These are phyloP conservation scores for Bullera alba DNA, from an alignment of 768 basidiomycete species.

Conservation along the genomic window DNA sequence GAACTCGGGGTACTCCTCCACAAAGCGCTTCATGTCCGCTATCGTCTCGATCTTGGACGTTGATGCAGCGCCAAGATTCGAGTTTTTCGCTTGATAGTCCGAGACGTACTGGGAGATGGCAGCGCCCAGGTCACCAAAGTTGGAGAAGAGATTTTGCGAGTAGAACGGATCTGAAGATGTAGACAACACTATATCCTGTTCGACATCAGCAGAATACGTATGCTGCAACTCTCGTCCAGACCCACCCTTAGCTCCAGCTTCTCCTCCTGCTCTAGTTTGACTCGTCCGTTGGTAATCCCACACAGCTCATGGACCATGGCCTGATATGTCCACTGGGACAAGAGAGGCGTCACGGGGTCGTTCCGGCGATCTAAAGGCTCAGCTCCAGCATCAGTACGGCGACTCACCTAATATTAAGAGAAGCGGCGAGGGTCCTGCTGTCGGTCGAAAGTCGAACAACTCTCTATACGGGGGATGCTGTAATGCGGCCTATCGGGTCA, in stretches of 20 bases:
- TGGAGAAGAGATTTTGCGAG: slow-evolving; percentile 77
- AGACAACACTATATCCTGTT: slow-evolving; percentile 86
- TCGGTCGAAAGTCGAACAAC: slow-evolving; percentile 85
- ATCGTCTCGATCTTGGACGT: slow-evolving; percentile 84
- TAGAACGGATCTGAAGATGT: slow-evolving; percentile 90
- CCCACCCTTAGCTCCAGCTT: slow-evolving; percentile 73
- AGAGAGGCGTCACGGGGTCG: slow-evolving; percentile 90
- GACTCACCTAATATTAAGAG: slow-evolving; percentile 64
- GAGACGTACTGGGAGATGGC: slow-evolving; percentile 87
- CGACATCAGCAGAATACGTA: neutral
- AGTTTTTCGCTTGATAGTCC: slow-evolving; percentile 57
- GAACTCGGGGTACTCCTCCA: slow-evolving; percentile 98
- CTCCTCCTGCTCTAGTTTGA: slow-evolving; percentile 77
- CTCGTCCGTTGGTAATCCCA: slow-evolving; percentile 87
- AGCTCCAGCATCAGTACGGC: neutral
- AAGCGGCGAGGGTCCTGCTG: slow-evolving; percentile 71
- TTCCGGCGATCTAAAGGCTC: slow-evolving; percentile 70
- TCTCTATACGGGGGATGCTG: slow-evolving; percentile 61
- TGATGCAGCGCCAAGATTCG: slow-evolving; percentile 52
- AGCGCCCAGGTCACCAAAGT: slow-evolving; percentile 93
- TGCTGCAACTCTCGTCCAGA: neutral
- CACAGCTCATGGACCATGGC: slow-evolving; percentile 98
- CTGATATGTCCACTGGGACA: slow-evolving; percentile 99
- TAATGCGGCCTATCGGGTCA: slow-evolving; percentile 59
- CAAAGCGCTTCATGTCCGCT: slow-evolving; percentile 90